Base-by-base conservation (phyloP, 2,329 filamentous ascomycete species). In the Cordyceps farinosa region DNA sequence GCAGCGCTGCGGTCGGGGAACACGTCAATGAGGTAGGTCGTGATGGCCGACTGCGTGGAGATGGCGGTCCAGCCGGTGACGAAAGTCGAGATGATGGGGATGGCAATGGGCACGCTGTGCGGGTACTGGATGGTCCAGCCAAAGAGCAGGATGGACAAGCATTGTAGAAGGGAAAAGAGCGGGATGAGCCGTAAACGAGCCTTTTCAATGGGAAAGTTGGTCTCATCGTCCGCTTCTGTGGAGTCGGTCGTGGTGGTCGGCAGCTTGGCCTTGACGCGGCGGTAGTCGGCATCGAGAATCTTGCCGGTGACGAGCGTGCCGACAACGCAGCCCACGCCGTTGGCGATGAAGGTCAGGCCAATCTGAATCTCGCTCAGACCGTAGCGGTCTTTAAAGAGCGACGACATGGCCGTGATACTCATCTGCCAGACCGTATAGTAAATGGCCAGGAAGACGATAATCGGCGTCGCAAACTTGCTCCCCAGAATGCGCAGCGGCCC, bases 341-440 rank as follows among this genome's bases (percentile, higher is more conserved):
- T 84, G 29, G 82, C 80, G 2, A 86, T 78, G 64, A 84, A 86
- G 0, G 79, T 79, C 2, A 84, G 70, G 0, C 81, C 82, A 15
- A 81, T 78, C 48, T 82, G 73, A 4, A 75, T 77, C 62, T 80
- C 78, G 5, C 62, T 69, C 1, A 82, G 72, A 8, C 72, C 72
- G 63, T 84, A 84, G 4, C 66, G 68, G 0, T 68, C 64, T 40
- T 79, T 67, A 66, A 84, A 82, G 0, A 84, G 73, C 0, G 76
- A 76, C 0, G 83, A 81, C 76, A 83, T 80, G 42, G 78, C 79
- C 0, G 82, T 82, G 63, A 83, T 82, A 66, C 77, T 80, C 80
- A 84, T 84, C 62, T 84, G 81, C 80, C 81, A 85, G 8, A 82
- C 78, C 0, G 80, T 76, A 63, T 84, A 85, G 70, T 82, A 80